Percentiles rank a stretch among this genome's conserved stretches.
Conservation (phyloP, 2,329 filamentous ascomycete species). For the Colletotrichum costaricense region DNA sequence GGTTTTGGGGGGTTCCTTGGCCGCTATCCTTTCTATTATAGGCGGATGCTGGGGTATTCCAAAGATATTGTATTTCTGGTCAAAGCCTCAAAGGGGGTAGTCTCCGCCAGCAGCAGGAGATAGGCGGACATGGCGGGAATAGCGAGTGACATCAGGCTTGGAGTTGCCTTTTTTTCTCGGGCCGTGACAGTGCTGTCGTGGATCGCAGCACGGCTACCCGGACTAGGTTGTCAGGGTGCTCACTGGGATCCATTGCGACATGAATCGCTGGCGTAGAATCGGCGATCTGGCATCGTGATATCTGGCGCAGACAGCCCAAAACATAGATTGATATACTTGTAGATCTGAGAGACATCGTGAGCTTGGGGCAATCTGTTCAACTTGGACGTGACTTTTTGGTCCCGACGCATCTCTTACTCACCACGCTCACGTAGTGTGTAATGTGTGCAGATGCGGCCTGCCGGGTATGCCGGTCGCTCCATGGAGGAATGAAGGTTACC, state of each 20-base stretch:
- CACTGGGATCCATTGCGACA: constrained; percentile 5
- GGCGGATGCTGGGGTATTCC: background rate
- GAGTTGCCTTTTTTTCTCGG: constrained; percentile 17
- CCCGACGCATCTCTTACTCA: background rate
- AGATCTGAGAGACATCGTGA: background rate
- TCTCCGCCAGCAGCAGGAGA: background rate
- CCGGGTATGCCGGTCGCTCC: background rate
- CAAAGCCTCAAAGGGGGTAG: background rate
- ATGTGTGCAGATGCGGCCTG: background rate
- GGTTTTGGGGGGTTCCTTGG: background rate
- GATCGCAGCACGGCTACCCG: background rate
- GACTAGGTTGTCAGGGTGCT: background rate
- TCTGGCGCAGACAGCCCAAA: background rate
- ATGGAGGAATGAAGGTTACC: background rate
- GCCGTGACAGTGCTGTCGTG: background rate
- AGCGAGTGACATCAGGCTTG: background rate
- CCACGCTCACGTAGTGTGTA: background rate
- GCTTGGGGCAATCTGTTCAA: background rate
- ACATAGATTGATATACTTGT: background rate
- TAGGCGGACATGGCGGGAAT: background rate
- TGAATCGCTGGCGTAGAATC: constrained; percentile 18
- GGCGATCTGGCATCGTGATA: constrained; percentile 17
- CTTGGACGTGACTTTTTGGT: background rate
- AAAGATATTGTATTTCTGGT: background rate
- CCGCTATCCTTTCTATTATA: background rate